Evolutionary conservation across 805 yeast species (phyloP), one percentile per base, ranked within the genome.

Genomic region (Yarrowia osloensis): DNA sequence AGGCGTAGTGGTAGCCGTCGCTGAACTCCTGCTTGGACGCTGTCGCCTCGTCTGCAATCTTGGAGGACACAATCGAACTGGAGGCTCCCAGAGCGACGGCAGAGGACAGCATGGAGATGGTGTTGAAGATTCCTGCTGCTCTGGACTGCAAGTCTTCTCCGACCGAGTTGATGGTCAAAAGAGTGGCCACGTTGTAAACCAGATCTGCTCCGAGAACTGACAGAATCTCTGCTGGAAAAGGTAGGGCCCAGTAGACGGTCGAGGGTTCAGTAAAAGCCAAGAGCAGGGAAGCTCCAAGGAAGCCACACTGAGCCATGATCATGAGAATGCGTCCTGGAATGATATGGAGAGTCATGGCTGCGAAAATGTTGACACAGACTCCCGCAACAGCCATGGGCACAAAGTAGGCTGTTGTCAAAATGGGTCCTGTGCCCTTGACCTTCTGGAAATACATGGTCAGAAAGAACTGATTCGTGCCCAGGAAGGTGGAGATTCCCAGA

Each of bases 91-190:
- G 72, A 0, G 84, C 84, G 5, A 82, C 74, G 3, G 83, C 73
- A 0, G 79, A 75, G 46, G 82, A 74, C 31, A 83, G 68, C 67
- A 81, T 84, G 29, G 77, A 69, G 40, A 79, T 73, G 0, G 85
- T 82, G 69, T 81, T 82, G 70, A 82, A 82, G 3, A 82, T 75
- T 17, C 85, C 85, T 4, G 83, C 83, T 4, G 85, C 85, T 15
- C 82, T 71, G 55, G 82, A 77, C 68, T 82, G 85, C 24, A 79
- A 71, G 17, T 73, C 67, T 40, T 72, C 71, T 28, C 78, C 75
- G 15, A 83, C 84, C 0, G 83, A 75, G 5, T 80, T 76, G 46
- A 82, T 72, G 0, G 83, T 75, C 40, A 80, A 78, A 72, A 82
- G 73, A 67, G 81, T 82, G 28, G 79, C 77, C 9, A 83, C 82